Conservation (phyloP, 2,329 filamentous ascomycete species). For the Cladorrhinum sp. region DNA sequence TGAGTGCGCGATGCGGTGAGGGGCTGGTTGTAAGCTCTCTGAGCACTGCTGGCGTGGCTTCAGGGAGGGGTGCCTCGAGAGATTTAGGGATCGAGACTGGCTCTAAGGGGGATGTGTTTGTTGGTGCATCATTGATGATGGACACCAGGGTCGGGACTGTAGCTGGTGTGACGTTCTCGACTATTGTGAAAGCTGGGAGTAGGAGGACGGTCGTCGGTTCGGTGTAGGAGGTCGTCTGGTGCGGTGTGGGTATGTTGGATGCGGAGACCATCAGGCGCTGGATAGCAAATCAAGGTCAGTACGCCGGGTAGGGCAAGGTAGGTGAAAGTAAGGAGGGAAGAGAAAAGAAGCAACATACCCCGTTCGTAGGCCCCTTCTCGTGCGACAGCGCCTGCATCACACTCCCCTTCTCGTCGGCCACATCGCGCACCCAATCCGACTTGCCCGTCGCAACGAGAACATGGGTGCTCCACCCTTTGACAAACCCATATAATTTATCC, state of each 20-base stretch:
- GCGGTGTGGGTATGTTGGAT: conserved; percentile 82
- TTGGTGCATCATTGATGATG: conserved; percentile 70
- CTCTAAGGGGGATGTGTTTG: conserved; percentile 63
- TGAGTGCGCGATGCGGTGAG: conserved; percentile 79
- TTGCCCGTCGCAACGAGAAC: conserved; percentile 92
- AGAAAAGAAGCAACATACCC: conserved; percentile 50
- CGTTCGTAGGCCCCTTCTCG: conserved; percentile 60
- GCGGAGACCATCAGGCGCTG: conserved; percentile 87
- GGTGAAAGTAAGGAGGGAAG: not conserved
- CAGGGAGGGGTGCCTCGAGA: conserved; percentile 30
- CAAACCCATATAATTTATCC: conserved; percentile 78
- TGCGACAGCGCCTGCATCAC: conserved; percentile 73
- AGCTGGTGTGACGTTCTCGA: conserved; percentile 79
- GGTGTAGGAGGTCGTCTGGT: conserved; percentile 59
- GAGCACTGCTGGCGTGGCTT: conserved; percentile 30
- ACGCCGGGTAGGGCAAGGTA: not conserved
- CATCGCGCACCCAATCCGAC: conserved; percentile 88
- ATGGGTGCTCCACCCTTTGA: conserved; percentile 87
- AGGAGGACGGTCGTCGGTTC: conserved; percentile 76
- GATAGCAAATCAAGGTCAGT: conserved; percentile 9
- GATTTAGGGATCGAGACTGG: conserved; percentile 39
- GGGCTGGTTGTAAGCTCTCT: conserved; percentile 49
- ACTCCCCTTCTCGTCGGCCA: conserved; percentile 81
- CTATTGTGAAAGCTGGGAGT: conserved; percentile 77
- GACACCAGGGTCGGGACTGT: conserved; percentile 66